Conservation (phyloP, 179 eudicot species). For the Nepenthes alata region DNA sequence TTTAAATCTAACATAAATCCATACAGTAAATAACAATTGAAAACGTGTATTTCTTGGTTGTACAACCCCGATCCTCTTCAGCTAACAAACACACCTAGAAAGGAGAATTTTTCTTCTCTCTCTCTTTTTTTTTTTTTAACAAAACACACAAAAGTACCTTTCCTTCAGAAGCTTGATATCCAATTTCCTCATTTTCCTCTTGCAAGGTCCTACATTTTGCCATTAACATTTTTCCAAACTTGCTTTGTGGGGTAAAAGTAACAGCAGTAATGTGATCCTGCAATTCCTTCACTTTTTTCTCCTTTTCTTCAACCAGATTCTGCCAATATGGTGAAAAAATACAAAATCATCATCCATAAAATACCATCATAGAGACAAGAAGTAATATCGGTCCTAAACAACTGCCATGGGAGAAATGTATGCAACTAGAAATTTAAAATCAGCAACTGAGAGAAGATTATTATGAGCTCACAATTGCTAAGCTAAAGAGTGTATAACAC, state of each 20-base stretch:
- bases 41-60: no score
- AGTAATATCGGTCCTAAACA: background rate
- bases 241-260: constrained; percentile 81
- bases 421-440: no score
- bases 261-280: constrained; percentile 81
- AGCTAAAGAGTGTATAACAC: no score
- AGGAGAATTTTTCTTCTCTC: no score
- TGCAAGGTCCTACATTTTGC: constrained; percentile 87
- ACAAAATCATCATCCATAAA: constrained; percentile 4
- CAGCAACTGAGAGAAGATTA: no score
- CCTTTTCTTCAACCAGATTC: constrained; percentile 98
- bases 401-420: no score
- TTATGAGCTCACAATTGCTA: no score
- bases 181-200: constrained; percentile 98
- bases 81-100: background rate
- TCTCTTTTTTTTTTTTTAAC: background rate
- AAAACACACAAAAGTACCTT: constrained; percentile 40
- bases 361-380: background rate
- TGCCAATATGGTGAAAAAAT: constrained; percentile 17
- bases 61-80: background rate
- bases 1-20: no score
- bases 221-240: constrained; percentile 95
- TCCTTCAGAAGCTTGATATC: constrained; percentile 93
- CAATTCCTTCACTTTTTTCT: constrained; percentile 84
- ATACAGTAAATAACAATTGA: no score